Base-by-base conservation (phyloP, 1,139 yeast species). In the Candida frijolesensis region DNA sequence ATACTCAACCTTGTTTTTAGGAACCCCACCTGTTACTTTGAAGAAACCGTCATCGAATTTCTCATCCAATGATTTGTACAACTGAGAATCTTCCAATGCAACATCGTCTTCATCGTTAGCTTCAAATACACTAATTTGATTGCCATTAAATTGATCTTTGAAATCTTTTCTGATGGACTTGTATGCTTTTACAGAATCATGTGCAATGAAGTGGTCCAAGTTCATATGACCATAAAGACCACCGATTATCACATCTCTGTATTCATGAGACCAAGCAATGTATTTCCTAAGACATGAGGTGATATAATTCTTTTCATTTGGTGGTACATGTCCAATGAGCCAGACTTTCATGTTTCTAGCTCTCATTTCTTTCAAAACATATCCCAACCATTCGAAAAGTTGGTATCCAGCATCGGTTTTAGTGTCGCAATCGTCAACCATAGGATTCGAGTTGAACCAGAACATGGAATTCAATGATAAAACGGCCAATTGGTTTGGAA, bases 191-290 rank as follows among this genome's bases (percentile, higher is more conserved):
- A 78, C 78, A 0, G 90, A 79, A 68, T 89, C 95, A 57, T 86
- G 74, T 0, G 96, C 89, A 45, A 87, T 76, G 62, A 88, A 89
- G 68, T 89, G 96, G 63, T 89, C 96, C 52, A 89, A 71, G 65
- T 89, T 89, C 96, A 89, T 89, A 63, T 89, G 96, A 0, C 96
- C 96, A 64, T 80, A 89, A 30, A 89, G 69, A 11, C 94, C 91
- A 27, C 96, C 96, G 55, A 89, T 75, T 42, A 89, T 85, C 34
- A 89, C 79, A 63, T 89, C 96, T 57, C 96, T 76, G 63, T 85
- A 89, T 61, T 88, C 96, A 60, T 88, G 83, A 40, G 83, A 70
- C 96, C 96, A 89, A 18, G 84, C 78, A 35, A 87, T 79, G 63
- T 84, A 85, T 63, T 89, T 88, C 49, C 90, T 74, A 58, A 80